Evolutionary conservation across 169 alveolate species (phyloP), one percentile per base, ranked within the genome.

Genomic region (Cryptosporidium felis): DNA sequence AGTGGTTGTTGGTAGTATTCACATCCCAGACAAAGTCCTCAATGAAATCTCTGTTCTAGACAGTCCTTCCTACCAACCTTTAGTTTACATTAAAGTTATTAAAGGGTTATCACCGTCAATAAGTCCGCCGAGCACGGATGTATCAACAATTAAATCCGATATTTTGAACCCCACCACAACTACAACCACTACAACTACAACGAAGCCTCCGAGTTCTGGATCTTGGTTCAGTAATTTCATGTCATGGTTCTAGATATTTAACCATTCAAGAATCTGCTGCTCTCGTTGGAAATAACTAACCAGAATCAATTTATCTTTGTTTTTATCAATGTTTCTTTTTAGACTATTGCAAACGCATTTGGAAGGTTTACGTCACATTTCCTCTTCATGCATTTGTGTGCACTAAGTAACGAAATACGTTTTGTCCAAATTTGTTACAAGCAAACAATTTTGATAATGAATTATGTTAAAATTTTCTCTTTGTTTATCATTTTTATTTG

Each of bases 1-100:
- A 10, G 61, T 23, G 32, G 53, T 51, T 9, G 67, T 49, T 2
- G 66, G 46, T 4, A 30, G 42, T 53, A 3, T 74, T 16, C 32
- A 42, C 9, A 32, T 74, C 16, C 44, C 85, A 4, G 42, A 40
- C 21, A 18, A 30, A 12, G 61, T 16, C 8, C 18, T 74, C 3
- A 74, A 49, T 53, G 65, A 60, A 49, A 59, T 59, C n/a, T 26
- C 85, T 12, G 59, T 49, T 12, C 46, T 40, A 34, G 67, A 74
- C 26, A 74, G 85, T 53, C 85, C 85, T 51, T 12, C 67, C 16
- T 53, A 53, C 16, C 85, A 74, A 74, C 67, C 85, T 32, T 36
- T 53, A 23, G 59, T 74, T n/a, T 74, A 74, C 36, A 53, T 56
- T 51, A 74, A 56, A 6, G 14, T 74, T 2, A 36, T 38, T 42